Evolutionary conservation across 2,329 filamentous ascomycete species (phyloP), one percentile per base, ranked within the genome.

Genomic region (Westerdykella ornata): DNA sequence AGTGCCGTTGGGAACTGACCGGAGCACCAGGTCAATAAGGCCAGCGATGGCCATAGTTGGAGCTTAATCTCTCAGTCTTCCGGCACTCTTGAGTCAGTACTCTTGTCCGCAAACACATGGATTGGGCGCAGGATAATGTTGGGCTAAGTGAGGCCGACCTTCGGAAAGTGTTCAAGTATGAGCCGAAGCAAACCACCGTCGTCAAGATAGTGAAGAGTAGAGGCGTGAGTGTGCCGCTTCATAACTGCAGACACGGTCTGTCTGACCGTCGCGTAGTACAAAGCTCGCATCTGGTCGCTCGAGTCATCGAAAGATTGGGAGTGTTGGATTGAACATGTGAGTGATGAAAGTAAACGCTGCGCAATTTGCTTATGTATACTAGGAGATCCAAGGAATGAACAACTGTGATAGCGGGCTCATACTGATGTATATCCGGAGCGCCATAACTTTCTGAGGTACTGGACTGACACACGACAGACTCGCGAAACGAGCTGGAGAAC

Each of bases 61-160:
- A 4, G 22, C 2, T 26, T 7, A 26, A 26, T 8, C 3, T 3
- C 12, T 26, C 2, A 26, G 7, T 26, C 12, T 26, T 26, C 22
- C 12, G 8, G 7, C 22, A 26, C 22, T 3, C 22, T 26, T 26
- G 4, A 26, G 7, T 26, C 22, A 8, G 12, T 26, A 9, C 8
- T 4, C 7, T 26, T 26, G 22, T 11, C 30, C 14, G 4, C 4
- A 2, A 17, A 33, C n/a, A 14, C 8, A 52, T 50, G 47, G 37
- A 50, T 34, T 52, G 47, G 43, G 36, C 44, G 16, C 38, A 28
- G 7, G 40, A 50, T 35, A 43, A 48, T 37, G 43, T 44, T 12
- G 39, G 15, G 14, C 29, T 52, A 12, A 44, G 37, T 32, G 34
- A 43, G 2, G 26, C 15, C 4, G 45, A 45, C 28, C 31, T 44